Evolutionary conservation across 2,329 filamentous ascomycete species (phyloP).

Genomic region (Coniochaeta sp.): DNA sequence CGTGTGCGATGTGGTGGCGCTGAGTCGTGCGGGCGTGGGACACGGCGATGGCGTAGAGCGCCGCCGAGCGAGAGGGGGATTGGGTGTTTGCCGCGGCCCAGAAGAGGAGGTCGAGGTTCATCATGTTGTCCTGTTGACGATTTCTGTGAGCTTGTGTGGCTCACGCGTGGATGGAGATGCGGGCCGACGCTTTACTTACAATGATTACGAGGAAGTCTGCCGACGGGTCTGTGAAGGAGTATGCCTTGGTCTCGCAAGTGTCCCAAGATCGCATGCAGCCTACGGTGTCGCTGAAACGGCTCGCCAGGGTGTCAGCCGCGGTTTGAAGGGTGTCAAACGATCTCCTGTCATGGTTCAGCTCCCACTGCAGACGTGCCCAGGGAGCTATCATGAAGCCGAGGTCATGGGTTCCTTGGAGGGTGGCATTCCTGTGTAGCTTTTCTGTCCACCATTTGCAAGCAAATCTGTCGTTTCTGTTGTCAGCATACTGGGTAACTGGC

Average conservation of each 20-base stretch:
- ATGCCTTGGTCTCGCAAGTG: slow-evolving; percentile 29
- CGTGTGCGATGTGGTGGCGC: slow-evolving; percentile 29
- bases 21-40: slow-evolving; percentile 31
- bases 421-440: slow-evolving; percentile 26
- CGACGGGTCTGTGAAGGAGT: slow-evolving; percentile 25
- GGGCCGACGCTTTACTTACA: too few relatives aligned
- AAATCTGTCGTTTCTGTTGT: slow-evolving; percentile 11
- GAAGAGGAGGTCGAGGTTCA: slow-evolving; percentile 36
- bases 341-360: slow-evolving; percentile 26
- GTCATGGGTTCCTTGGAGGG: slow-evolving; percentile 29
- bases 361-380: slow-evolving; percentile 29
- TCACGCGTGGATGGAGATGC: too few relatives aligned
- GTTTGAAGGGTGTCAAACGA: slow-evolving; percentile 25
- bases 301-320: slow-evolving; percentile 27
- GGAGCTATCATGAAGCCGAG: slow-evolving; percentile 36
- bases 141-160: slow-evolving; percentile 3
- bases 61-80: slow-evolving; percentile 7
- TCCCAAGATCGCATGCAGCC: slow-evolving; percentile 36
- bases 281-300: slow-evolving; percentile 25
- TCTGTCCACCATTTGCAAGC: slow-evolving; percentile 34
- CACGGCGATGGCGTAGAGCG: slow-evolving; percentile 26
- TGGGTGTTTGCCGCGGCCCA: slow-evolving; percentile 27
- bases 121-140: slow-evolving; percentile 26
- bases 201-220: slow-evolving; percentile 34
- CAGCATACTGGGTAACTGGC: neutral